These are phyloP conservation scores for Tylopilus cervinicoccineus DNA, from an alignment of 768 basidiomycete species.

Conservation along the genomic window DNA sequence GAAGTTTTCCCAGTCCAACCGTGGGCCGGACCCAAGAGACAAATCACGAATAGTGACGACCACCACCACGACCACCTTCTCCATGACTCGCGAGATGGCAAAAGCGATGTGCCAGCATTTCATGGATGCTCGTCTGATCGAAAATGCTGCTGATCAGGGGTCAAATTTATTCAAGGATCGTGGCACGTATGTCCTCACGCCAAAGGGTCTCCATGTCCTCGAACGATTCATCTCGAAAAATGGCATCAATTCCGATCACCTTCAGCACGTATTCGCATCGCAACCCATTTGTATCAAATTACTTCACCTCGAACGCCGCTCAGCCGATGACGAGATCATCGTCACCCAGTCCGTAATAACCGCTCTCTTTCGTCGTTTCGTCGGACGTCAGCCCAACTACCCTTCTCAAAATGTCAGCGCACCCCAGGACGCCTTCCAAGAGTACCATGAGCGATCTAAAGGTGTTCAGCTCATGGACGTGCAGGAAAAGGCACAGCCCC, in stretches of 20 bases:
- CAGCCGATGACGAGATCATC: constrained; percentile 95
- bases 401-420: constrained; percentile 41
- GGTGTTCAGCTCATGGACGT: constrained; percentile 70
- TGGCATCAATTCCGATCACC: constrained; percentile 92
- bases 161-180: constrained; percentile 96
- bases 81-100: constrained; percentile 99
- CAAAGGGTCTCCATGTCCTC: constrained; percentile 96
- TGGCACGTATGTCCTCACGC: constrained; percentile 91
- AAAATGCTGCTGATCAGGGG: constrained; percentile 89
- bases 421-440: constrained; percentile 57
- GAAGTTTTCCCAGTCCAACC: constrained; percentile 99
- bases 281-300: constrained; percentile 98
- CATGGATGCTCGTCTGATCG: constrained; percentile 97
- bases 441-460: constrained; percentile 77
- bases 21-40: constrained; percentile 97
- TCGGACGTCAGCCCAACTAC: constrained; percentile 84
- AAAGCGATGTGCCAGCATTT: constrained; percentile 99
- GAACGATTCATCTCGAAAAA: constrained; percentile 99
- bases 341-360: constrained; percentile 92
- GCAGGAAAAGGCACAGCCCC: constrained; percentile 58
- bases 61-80: constrained; percentile 98
- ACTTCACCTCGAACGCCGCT: constrained; percentile 91
- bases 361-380: constrained; percentile 93
- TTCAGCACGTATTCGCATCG: constrained; percentile 81
- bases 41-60: constrained; percentile 98